Evolutionary conservation across 2,329 filamentous ascomycete species (phyloP).

Genomic region (Hymenoscyphus fructigenus): DNA sequence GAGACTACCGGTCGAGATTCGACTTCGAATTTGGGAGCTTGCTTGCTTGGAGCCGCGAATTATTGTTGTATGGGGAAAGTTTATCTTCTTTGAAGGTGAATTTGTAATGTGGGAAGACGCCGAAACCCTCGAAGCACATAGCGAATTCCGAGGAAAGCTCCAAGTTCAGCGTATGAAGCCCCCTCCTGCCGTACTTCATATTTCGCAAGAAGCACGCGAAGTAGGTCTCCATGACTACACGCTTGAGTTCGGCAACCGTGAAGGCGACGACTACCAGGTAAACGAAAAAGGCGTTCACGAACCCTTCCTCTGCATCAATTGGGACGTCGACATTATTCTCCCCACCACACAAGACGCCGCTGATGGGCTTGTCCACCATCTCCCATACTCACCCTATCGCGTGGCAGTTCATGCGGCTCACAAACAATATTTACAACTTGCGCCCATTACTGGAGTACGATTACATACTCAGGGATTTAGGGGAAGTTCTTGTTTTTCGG

Average conservation of each 20-base stretch:
- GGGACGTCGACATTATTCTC: background rate
- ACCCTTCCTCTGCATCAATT: slow-evolving; percentile 2
- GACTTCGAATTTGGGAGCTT: background rate
- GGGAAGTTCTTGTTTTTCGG: no score
- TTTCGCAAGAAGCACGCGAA: background rate
- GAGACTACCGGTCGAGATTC: background rate
- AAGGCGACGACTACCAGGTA: background rate
- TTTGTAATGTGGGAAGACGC: no score
- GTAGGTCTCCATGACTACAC: slow-evolving; percentile 5
- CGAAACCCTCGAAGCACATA: no score
- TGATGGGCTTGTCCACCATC: background rate
- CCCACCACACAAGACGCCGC: background rate
- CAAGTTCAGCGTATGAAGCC: background rate
- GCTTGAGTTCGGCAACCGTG: slow-evolving; percentile 17
- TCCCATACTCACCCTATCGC: background rate
- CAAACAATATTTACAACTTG: no score
- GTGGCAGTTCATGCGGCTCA: background rate
- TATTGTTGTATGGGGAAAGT: background rate
- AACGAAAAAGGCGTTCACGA: background rate
- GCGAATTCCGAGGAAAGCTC: background rate
- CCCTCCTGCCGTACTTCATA: background rate
- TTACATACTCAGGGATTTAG: no score
- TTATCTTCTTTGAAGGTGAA: no score
- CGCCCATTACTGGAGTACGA: no score
- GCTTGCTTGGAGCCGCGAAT: background rate